Evolutionary conservation across 176 grass and related monocot species (phyloP).

Genomic region (Lolium perenne): DNA sequence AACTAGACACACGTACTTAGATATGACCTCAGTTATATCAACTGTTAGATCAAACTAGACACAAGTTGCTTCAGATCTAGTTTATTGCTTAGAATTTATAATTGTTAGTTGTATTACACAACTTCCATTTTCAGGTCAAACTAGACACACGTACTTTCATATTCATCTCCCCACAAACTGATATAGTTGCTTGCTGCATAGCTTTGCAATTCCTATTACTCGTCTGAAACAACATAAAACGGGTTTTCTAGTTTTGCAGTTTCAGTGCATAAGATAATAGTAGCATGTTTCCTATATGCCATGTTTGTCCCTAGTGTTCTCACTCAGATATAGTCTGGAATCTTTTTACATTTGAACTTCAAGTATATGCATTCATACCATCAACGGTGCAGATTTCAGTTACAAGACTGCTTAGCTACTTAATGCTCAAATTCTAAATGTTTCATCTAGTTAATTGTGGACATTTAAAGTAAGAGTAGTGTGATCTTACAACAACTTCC

Average conservation of each 20-base stretch:
- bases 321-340: constrained; percentile 25
- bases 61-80: constrained; percentile 18
- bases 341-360: constrained; percentile 1
- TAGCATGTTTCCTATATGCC: neutral
- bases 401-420: constrained; percentile 27
- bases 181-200: constrained; percentile 8
- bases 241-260: neutral
- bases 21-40: constrained; percentile 14
- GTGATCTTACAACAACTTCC: constrained; percentile 32
- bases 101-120: constrained; percentile 13
- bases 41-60: constrained; percentile 32
- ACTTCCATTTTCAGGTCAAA: constrained; percentile 12
- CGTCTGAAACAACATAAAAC: neutral
- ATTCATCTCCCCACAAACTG: constrained; percentile 9
- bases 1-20: neutral
- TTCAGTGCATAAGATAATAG: constrained; percentile 18
- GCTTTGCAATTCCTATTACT: constrained; percentile 19
- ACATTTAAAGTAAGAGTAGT: constrained; percentile 32
- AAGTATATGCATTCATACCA: constrained; percentile 1
- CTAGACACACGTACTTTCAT: constrained; percentile 7
- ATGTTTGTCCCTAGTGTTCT: constrained; percentile 25
- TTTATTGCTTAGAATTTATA: constrained; percentile 16
- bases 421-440: constrained; percentile 35
- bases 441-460: constrained; percentile 32
- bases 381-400: constrained; percentile 13